Evolutionary conservation across 495 filamentous ascomycete species (phyloP), one percentile per base, ranked within the genome.

Genomic region (Cercophora samala): DNA sequence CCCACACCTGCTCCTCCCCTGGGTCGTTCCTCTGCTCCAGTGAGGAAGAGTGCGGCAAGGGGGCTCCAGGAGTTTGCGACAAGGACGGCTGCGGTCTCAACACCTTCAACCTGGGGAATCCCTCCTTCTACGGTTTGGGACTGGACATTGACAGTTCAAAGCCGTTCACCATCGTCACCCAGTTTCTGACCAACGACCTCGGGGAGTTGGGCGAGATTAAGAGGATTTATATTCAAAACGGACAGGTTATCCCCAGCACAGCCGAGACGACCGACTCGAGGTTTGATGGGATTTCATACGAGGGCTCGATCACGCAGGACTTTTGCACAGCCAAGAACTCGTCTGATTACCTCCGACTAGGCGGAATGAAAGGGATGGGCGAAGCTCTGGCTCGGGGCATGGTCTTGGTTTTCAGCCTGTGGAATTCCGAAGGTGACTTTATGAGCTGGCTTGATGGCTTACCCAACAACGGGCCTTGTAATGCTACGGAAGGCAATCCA

Each of bases 71-170:
- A 32, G 80, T 86, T n/a, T 90, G 89, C 73, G 86, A 90, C 73
- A 84, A 86, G 73, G 76, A 79, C 67, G 89, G 88, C 0, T 91
- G 89, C 73, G 85, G 86, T 37, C 86, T 83, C 75, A 90, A 90
- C 78, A 78, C 83, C 5, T 90, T 66, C 61, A 62, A 80, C 15
- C 76, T 85, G n/a, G 86, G 87, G 46, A 73, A 83, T 58, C 62
- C 72, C 3, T 66, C 70, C 22, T 91, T 85, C 78, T 91, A 89
- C 73, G 79, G 88, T 4, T 76, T 74, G 3, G 80, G 88, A 4
- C 77, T 74, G 3, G 80, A 82, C 56, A 84, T 92, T 37, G 86
- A 92, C 77, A 89, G 89, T 4, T 80, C 70, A 19, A 76, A 77
- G 55, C 79, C 80, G 5, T 87, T 90, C 70, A 90, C 88, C 1